phyloP scores from a whole-genome alignment of 176 grass and related monocot species.

The Carex kokanica region DNA sequence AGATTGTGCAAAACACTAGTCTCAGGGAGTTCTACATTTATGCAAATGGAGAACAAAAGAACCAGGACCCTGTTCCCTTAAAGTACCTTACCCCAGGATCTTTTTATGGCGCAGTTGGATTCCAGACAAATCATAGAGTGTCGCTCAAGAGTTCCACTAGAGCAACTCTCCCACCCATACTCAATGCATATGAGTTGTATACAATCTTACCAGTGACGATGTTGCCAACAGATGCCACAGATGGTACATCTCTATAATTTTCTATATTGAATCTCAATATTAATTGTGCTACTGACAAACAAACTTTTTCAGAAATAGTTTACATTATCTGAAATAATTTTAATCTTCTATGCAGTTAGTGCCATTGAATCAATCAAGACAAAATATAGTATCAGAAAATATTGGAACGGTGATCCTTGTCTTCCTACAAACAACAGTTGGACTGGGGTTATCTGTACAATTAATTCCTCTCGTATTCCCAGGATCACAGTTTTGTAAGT shows the following conservation, averaged over 20 bases:
- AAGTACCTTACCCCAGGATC: not conserved
- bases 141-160: too few species aligned
- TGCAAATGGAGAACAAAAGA: too few species aligned
- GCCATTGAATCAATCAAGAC: slow-evolving; percentile 15
- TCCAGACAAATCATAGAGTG: too few species aligned
- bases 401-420: slow-evolving; percentile 26
- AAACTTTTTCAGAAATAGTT: not conserved
- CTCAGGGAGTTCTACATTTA: too few species aligned
- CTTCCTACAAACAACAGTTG: slow-evolving; percentile 1
- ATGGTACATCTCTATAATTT: not conserved
- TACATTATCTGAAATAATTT: not conserved
- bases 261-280: not conserved
- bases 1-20: too few species aligned
- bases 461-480: not conserved
- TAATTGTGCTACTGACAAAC: not conserved
- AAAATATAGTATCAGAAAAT: not conserved
- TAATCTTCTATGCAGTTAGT: slow-evolving; percentile 21
- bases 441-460: not conserved
- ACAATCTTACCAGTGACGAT: not conserved
- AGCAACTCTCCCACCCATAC: too few species aligned
- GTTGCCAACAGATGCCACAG: not conserved
- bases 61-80: too few species aligned
- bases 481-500: slow-evolving; percentile 7
- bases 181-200: too few species aligned
- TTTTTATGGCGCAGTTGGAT: not conserved